Evolutionary conservation across 345 rosid species (phyloP).

Genomic region (Gossypium anomalum): DNA sequence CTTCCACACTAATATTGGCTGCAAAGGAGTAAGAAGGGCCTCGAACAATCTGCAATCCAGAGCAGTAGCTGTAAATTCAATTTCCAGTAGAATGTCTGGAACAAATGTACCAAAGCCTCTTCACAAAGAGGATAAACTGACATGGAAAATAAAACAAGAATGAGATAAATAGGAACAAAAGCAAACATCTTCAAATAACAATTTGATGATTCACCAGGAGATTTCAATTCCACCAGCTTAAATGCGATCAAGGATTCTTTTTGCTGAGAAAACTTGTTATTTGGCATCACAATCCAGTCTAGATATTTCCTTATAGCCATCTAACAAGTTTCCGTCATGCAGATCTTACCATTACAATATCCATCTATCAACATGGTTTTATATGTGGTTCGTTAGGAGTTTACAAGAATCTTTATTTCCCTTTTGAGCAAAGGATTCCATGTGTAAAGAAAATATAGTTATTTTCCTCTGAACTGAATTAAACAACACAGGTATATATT

Average conservation of each 20-base stretch:
- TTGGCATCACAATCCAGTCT: neutral
- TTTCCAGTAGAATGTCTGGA: neutral
- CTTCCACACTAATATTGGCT: conserved; percentile 81
- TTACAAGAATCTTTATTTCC: neutral
- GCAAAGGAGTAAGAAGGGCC: conserved; percentile 69
- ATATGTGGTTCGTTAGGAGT: neutral
- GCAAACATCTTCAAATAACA: neutral
- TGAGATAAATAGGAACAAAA: neutral
- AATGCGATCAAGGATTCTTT: neutral
- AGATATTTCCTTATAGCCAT: neutral
- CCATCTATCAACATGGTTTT: neutral
- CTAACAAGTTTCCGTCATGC: neutral
- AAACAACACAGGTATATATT: conserved; percentile 1
- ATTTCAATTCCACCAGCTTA: neutral
- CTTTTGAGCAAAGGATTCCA: conserved; percentile 1
- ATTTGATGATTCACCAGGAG: neutral
- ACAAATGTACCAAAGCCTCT: neutral
- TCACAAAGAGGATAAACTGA: neutral
- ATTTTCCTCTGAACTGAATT: neutral
- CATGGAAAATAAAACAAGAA: conserved; percentile 1
- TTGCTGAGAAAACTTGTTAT: neutral
- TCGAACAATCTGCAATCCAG: conserved; percentile 63
- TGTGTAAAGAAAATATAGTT: neutral
- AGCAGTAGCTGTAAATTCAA: conserved; percentile 20
- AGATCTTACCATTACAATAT: neutral